Conservation (phyloP, 305 asterid genomes). For the Fraxinus albicans region DNA sequence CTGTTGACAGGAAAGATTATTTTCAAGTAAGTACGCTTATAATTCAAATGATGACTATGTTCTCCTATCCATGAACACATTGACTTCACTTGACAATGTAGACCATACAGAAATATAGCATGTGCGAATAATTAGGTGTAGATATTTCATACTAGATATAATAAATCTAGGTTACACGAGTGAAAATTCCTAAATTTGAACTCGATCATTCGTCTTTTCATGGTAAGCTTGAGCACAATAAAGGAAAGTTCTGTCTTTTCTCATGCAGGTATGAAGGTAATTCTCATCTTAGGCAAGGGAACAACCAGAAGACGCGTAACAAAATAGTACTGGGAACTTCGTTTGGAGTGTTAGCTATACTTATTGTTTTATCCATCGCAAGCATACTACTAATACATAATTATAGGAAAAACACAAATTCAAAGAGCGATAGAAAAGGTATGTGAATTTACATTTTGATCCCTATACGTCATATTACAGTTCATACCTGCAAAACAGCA, state of each 20-base stretch:
- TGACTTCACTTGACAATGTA: not conserved
- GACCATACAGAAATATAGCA: not conserved
- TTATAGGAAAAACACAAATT: conserved; percentile 40
- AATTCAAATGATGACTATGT: not conserved
- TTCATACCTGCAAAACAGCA: conserved; percentile 10
- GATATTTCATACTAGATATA: not conserved
- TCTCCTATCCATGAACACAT: not conserved
- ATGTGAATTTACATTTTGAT: conserved; percentile 11
- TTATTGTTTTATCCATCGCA: conserved; percentile 53
- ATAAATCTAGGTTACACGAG: not conserved
- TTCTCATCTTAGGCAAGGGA: conserved; percentile 52
- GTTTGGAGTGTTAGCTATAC: conserved; percentile 53
- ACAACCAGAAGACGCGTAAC: conserved; percentile 37
- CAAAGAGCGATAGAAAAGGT: conserved; percentile 51
- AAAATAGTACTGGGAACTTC: conserved; percentile 54
- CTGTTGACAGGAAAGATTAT: conserved; percentile 62
- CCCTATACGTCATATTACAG: not conserved
- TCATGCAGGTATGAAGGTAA: conserved; percentile 72
- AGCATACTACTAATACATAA: conserved; percentile 52
- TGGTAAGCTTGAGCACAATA: not conserved
- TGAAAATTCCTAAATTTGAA: not conserved
- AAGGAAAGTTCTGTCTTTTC: conserved; percentile 2
- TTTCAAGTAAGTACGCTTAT: conserved; percentile 56
- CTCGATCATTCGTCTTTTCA: not conserved
- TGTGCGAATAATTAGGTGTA: not conserved